Evolutionary conservation across 768 basidiomycete genomes (phyloP).

Genomic region (Polyporus arcularius): DNA sequence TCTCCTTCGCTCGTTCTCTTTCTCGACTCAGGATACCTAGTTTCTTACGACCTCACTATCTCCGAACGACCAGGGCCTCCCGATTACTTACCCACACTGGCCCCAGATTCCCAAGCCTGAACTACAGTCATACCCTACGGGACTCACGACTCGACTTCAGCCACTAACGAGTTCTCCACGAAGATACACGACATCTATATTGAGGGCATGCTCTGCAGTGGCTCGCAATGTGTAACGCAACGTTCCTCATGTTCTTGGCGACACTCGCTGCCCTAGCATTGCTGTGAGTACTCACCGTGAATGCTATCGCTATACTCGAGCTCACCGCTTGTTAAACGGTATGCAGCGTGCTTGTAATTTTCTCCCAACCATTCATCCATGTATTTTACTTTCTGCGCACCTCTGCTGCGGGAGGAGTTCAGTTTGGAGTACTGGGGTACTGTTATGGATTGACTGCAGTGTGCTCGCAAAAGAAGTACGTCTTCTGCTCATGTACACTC

Average conservation of each 20-base stretch:
- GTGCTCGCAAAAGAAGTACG: conserved; percentile 5
- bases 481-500: neutral
- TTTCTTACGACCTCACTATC: no score
- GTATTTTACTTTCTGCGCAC: conserved; percentile 10
- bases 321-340: no score
- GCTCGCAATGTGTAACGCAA: neutral
- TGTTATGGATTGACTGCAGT: neutral
- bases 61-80: no score
- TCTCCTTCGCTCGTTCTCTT: no score
- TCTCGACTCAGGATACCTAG: no score
- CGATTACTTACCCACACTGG: no score
- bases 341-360: conserved; percentile 9
- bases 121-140: no score
- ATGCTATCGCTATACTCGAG: neutral
- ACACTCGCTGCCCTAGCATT: conserved; percentile 4
- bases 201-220: neutral
- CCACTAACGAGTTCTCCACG: neutral
- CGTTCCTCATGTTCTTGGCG: conserved; percentile 5
- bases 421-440: conserved; percentile 12
- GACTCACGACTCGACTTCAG: neutral
- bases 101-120: no score
- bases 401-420: neutral
- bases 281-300: conserved; percentile 4
- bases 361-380: conserved; percentile 13
- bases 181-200: neutral